Evolutionary conservation across 1,139 yeast species (phyloP), one percentile per base, ranked within the genome.

Genomic region (Meyerozyma sp.): DNA sequence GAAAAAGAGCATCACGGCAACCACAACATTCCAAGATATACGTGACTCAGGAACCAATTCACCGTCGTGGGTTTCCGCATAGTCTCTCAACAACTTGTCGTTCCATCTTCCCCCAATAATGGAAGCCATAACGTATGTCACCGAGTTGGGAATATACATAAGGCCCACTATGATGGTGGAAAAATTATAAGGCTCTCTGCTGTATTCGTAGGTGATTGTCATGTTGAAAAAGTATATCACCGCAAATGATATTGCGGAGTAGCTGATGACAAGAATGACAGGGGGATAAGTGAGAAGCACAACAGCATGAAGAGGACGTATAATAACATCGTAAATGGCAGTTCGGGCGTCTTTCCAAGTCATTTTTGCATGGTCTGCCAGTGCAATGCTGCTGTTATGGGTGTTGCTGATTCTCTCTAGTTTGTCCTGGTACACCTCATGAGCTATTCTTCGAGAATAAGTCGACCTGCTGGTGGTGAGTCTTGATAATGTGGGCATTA

Each of bases 21-120:
- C 55, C 21, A 81, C 78, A 13, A 87, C 77, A 56, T 88, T 88
- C 71, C 84, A 82, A 1, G 93, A 85, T 16, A 88, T 71, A 50
- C 96, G 71, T 1, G 91, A 81, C 57, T 89, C 96, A 0, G 96
- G 94, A 2, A 77, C 77, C 41, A 81, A 57, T 38, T 75, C 77
- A 2, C 93, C 93, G 49, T 84, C 77, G 49, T 82, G 79, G 43
- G 67, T 69, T 36, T 65, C 61, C 41, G 81, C 81, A 51, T 82
- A 80, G 25, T 73, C 68, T 41, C 65, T 70, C 40, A 87, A 65
- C 36, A 86, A 65, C 32, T 65, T 59, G 61, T 89, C 96, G 45
- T 82, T 82, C 86, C 93, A 88, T 49, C 75, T 73, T 1, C 96
- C 96, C 27, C 95, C 94, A 46, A 78, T 66, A 13, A 87, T 62